Evolutionary conservation across 1,284 basidiomycete genomes (phyloP).

Genomic region (Ganoderma leucocontextum): DNA sequence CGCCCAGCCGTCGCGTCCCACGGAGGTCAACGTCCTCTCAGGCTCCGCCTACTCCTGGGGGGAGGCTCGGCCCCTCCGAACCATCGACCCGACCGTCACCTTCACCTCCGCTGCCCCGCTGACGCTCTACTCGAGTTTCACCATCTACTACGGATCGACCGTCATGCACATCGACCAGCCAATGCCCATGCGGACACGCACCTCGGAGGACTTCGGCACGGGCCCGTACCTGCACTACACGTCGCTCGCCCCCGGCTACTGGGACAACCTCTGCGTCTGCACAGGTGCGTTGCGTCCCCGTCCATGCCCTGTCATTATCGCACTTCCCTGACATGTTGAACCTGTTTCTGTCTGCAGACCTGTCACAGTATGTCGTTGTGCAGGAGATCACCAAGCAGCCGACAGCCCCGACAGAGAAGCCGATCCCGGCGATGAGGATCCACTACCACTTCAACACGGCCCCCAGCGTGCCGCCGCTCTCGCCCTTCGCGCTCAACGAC

Average conservation of each 20-base stretch:
- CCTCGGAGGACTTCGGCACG: constrained; percentile 31
- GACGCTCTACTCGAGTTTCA: constrained; percentile 60
- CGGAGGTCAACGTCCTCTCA: constrained; percentile 20
- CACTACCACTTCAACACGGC: constrained; percentile 31
- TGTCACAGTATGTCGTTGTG: constrained; percentile 58
- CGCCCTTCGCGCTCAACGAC: constrained; percentile 26
- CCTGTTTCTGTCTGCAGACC: constrained; percentile 51
- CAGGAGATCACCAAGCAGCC: constrained; percentile 57
- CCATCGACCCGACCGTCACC: constrained; percentile 71
- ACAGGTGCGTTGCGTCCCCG: constrained; percentile 50
- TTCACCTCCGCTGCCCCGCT: constrained; percentile 56
- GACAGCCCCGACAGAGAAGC: constrained; percentile 21
- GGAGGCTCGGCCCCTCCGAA: constrained; percentile 57
- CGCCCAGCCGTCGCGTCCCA: constrained; percentile 15
- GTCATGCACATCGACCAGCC: constrained; percentile 60
- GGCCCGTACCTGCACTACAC: constrained; percentile 60
- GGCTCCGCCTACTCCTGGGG: constrained; percentile 43
- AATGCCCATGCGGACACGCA: constrained; percentile 46
- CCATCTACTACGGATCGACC: constrained; percentile 57
- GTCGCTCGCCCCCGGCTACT: constrained; percentile 64
- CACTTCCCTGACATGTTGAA: constrained; percentile 4
- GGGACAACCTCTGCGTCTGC: constrained; percentile 60
- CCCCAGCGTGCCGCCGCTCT: constrained; percentile 22
- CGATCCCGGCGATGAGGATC: constrained; percentile 23
- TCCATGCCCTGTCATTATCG: not conserved